Percentiles rank a stretch among this genome's conserved stretches.
phyloP scores from a whole-genome alignment of 1,139 yeast species.

The Candida sp. region DNA sequence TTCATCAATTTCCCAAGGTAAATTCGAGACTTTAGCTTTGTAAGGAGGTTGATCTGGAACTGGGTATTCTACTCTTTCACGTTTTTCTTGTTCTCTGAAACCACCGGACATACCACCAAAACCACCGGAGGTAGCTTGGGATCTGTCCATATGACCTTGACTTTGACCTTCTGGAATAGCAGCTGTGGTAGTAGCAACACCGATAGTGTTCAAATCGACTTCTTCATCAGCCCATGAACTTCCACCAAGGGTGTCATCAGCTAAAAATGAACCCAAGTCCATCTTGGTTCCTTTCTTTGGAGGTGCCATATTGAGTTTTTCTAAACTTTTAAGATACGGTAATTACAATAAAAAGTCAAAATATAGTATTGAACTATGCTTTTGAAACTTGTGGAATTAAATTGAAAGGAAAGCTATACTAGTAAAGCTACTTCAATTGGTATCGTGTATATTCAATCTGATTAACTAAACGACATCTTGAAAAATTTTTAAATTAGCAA shows the following conservation, averaged over 20 bases:
- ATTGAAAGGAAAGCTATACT: not conserved
- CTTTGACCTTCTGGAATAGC: slow-evolving; percentile 21
- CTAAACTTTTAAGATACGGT: too few species aligned
- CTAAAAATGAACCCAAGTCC: slow-evolving; percentile 51
- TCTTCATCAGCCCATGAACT: slow-evolving; percentile 62
- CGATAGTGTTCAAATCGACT: slow-evolving; percentile 52
- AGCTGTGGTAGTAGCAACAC: slow-evolving; percentile 34
- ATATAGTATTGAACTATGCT: not conserved
- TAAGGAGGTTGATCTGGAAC: slow-evolving; percentile 91
- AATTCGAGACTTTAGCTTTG: slow-evolving; percentile 82
- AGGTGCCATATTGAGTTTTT: slow-evolving; percentile 29
- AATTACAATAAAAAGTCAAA: not conserved
- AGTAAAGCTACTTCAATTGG: not conserved
- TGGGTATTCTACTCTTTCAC: slow-evolving; percentile 67
- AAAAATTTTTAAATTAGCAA: not conserved
- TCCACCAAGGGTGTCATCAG: slow-evolving; percentile 46
- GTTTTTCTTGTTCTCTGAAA: slow-evolving; percentile 13
- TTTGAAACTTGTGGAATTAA: not conserved
- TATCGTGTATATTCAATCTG: not conserved
- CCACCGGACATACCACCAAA: slow-evolving; percentile 7
- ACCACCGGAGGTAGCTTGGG: slow-evolving; percentile 1
- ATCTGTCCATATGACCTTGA: slow-evolving; percentile 7
- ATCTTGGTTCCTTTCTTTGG: slow-evolving; percentile 44
- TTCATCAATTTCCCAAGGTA: slow-evolving; percentile 82
- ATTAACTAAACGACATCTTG: not conserved